These are phyloP conservation scores for Trametopsis cervina DNA, from an alignment of 768 basidiomycete species.

Conservation along the genomic window DNA sequence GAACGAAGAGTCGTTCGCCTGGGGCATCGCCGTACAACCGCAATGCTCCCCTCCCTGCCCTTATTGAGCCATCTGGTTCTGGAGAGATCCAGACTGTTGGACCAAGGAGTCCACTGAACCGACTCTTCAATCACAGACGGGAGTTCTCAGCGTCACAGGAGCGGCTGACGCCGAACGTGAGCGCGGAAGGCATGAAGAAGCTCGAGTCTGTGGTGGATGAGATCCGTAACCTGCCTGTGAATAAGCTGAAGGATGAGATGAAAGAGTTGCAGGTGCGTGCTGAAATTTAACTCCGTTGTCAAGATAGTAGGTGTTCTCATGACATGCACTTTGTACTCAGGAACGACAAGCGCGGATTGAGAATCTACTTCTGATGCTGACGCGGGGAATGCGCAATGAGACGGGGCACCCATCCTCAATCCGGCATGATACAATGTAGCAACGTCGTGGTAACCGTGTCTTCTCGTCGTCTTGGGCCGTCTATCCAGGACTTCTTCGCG, in stretches of 20 bases:
- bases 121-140: slow-evolving; percentile 31
- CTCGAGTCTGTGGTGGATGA: slow-evolving; percentile 61
- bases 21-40: slow-evolving; percentile 19
- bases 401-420: slow-evolving; percentile 13
- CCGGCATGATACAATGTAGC: slow-evolving; percentile 21
- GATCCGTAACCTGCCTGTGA: slow-evolving; percentile 55
- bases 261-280: slow-evolving; percentile 66
- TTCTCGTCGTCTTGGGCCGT: slow-evolving; percentile 2
- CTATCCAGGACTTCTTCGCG: background rate
- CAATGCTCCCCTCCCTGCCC: slow-evolving; percentile 21
- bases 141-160: slow-evolving; percentile 12
- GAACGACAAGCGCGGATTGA: slow-evolving; percentile 76
- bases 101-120: slow-evolving; percentile 41
- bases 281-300: background rate
- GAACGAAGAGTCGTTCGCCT: slow-evolving; percentile 9
- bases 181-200: slow-evolving; percentile 38
- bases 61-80: slow-evolving; percentile 15
- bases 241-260: slow-evolving; percentile 69
- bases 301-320: background rate
- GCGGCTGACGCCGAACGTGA: slow-evolving; percentile 15
- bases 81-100: slow-evolving; percentile 21
- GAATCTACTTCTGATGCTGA: slow-evolving; percentile 59
- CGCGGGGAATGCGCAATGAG: slow-evolving; percentile 53
- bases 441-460: too few species aligned
- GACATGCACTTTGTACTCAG: slow-evolving; percentile 11